phyloP scores from a whole-genome alignment of 306 rosid species.

The Corylus avellana region DNA sequence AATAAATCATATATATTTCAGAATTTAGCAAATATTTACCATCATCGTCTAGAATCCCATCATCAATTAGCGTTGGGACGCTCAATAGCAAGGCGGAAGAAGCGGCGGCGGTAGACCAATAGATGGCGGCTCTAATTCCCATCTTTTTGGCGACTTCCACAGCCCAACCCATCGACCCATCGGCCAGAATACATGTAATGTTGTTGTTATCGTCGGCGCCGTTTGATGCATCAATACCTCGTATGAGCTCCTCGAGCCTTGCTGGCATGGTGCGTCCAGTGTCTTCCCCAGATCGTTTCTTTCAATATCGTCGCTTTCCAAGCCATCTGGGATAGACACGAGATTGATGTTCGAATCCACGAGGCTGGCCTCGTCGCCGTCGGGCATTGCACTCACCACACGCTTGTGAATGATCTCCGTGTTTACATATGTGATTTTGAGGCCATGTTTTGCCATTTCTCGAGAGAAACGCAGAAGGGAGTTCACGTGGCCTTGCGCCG shows the following conservation, averaged over 20 bases:
- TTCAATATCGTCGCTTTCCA: constrained; percentile 37
- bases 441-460: constrained; percentile 27
- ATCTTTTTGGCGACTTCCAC: constrained; percentile 32
- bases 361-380: neutral
- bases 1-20: too few species aligned
- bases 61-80: constrained; percentile 31
- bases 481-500: constrained; percentile 49
- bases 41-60: constrained; percentile 35
- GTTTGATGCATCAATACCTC: constrained; percentile 23
- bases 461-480: constrained; percentile 41
- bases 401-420: constrained; percentile 37
- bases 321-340: constrained; percentile 35
- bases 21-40: constrained; percentile 22
- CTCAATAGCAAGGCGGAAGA: neutral
- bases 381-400: constrained; percentile 5
- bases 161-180: constrained; percentile 36
- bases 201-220: neutral
- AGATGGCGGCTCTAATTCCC: constrained; percentile 33
- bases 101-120: constrained; percentile 53
- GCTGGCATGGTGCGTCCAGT: constrained; percentile 26
- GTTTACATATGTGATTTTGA: constrained; percentile 49
- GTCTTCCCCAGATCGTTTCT: constrained; percentile 21
- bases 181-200: constrained; percentile 35
- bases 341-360: constrained; percentile 5
- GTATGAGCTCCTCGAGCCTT: constrained; percentile 46